Evolutionary conservation across 2,329 filamentous ascomycete genomes (phyloP).

Genomic region (Diaporthe citri): DNA sequence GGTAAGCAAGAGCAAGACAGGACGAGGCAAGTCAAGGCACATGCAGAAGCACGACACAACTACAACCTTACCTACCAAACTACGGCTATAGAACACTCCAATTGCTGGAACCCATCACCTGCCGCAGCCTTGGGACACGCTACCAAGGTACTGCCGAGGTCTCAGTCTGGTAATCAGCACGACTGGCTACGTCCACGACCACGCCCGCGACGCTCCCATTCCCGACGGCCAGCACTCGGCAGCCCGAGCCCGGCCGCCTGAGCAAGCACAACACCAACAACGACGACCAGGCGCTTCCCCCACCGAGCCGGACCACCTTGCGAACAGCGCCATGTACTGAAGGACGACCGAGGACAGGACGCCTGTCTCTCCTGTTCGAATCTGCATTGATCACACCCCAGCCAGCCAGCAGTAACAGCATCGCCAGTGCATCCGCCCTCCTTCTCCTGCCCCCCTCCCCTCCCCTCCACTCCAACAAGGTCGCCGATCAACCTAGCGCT

Average conservation of each 20-base stretch:
- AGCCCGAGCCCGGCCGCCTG: constrained; percentile 21
- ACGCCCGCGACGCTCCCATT: neutral
- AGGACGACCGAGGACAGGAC: constrained; percentile 1
- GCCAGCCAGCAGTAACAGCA: neutral
- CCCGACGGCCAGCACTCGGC: constrained; percentile 15
- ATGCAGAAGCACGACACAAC: constrained; percentile 8
- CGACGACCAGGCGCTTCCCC: neutral
- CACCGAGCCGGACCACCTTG: neutral
- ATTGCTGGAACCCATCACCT: neutral
- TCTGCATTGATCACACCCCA: neutral
- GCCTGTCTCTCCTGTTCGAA: constrained; percentile 18
- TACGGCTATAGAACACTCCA: neutral
- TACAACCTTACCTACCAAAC: neutral
- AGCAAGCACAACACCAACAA: neutral
- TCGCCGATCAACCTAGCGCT: constrained; percentile 37
- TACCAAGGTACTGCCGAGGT: constrained; percentile 10
- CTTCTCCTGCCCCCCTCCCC: constrained; percentile 20
- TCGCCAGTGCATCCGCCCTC: constrained; percentile 27
- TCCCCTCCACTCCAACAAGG: constrained; percentile 25
- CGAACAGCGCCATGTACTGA: constrained; percentile 14
- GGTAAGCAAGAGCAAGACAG: neutral
- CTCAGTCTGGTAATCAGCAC: neutral
- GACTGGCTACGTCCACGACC: neutral
- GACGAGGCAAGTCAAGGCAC: neutral
- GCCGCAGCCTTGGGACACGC: neutral